These are phyloP conservation scores for Lecanosticta acicola DNA, from an alignment of 2,329 filamentous ascomycete genomes.

Conservation along the genomic window DNA sequence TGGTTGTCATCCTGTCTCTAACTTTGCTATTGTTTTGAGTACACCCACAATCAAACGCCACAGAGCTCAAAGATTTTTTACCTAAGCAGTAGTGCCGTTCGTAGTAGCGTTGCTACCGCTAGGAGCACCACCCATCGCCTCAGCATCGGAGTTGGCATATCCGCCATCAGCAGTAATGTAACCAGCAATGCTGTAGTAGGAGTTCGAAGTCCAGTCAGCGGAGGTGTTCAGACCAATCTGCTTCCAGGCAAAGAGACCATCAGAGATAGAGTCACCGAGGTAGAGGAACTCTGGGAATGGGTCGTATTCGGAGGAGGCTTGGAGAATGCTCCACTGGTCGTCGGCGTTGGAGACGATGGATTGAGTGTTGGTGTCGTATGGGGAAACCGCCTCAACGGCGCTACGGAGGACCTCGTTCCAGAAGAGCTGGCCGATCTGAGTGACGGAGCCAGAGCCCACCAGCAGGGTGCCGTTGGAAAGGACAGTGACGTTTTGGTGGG, in stretches of 20 bases:
- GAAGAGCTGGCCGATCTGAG: slow-evolving; percentile 60
- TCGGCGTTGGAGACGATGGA: slow-evolving; percentile 46
- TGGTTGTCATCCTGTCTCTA: background rate
- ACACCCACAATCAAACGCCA: too few species aligned
- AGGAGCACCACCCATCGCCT: slow-evolving; percentile 11
- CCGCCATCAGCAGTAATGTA: slow-evolving; percentile 19
- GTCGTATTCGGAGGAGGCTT: slow-evolving; percentile 47
- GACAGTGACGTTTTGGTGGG: slow-evolving; percentile 33
- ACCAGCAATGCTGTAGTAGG: slow-evolving; percentile 17
- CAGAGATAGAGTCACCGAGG: slow-evolving; percentile 49
- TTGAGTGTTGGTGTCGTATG: slow-evolving; percentile 41
- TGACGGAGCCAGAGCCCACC: slow-evolving; percentile 45
- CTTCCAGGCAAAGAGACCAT: slow-evolving; percentile 53
- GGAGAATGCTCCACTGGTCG: slow-evolving; percentile 41
- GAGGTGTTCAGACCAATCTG: slow-evolving; percentile 45
- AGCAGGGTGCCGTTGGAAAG: slow-evolving; percentile 45
- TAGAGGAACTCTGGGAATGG: slow-evolving; percentile 55
- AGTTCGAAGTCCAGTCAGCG: slow-evolving; percentile 21
- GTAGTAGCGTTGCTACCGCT: slow-evolving; percentile 4
- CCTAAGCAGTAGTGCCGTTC: slow-evolving; percentile 7
- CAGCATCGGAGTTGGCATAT: slow-evolving; percentile 17
- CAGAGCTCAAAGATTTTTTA: background rate
- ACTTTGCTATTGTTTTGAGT: background rate
- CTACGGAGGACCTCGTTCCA: slow-evolving; percentile 56
- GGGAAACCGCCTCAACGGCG: slow-evolving; percentile 45